Conservation (phyloP, 2,329 filamentous ascomycete genomes). For the Alternaria alternata region DNA sequence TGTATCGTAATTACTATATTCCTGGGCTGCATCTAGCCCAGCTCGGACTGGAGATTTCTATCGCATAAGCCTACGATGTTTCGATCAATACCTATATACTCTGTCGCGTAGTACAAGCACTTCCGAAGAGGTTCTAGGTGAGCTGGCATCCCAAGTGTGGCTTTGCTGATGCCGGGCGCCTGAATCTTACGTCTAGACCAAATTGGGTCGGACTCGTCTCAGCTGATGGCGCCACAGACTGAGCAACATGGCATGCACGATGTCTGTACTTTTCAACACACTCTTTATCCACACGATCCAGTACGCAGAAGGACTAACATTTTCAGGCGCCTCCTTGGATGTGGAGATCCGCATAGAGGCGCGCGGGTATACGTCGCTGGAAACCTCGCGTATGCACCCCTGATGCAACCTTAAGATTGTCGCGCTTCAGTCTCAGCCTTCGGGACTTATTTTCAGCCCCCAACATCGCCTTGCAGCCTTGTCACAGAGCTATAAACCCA, state of each 20-base stretch:
- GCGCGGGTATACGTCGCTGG: conserved; percentile 4
- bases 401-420: not conserved
- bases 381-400: conserved; percentile 2
- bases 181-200: conserved; percentile 7
- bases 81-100: not conserved
- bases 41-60: not conserved
- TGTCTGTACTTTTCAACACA: not conserved
- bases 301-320: not conserved
- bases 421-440: conserved; percentile 15
- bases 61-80: not conserved
- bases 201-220: conserved; percentile 11
- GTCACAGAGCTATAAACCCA: conserved; percentile 9
- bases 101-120: not conserved
- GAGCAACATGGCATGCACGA: not conserved
- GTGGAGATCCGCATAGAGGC: not conserved
- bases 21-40: not conserved
- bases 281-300: not conserved
- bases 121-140: conserved; percentile 1
- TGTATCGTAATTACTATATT: not conserved
- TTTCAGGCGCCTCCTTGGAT: not conserved
- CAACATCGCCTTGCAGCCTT: conserved; percentile 1
- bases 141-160: conserved; percentile 1
- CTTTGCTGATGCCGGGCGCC: conserved; percentile 3
- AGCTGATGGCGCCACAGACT: not conserved
- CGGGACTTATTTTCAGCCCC: conserved; percentile 12